Evolutionary conservation across 2,329 filamentous ascomycete genomes (phyloP), one percentile per base, ranked within the genome.

Genomic region (Zymoseptoria crescenta): DNA sequence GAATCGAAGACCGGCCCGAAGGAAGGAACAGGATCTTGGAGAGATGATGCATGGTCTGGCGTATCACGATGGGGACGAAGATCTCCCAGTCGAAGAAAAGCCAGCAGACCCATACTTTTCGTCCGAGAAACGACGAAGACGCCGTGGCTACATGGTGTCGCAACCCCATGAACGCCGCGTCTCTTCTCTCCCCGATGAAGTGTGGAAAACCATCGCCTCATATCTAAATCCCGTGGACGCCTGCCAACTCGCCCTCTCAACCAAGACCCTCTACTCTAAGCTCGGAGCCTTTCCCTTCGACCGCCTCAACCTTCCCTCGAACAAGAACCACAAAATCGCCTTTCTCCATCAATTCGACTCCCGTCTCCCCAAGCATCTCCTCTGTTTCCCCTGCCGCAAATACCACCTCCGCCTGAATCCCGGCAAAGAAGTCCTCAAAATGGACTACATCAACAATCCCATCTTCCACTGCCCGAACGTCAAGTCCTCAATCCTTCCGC

Each of bases 301-400:
- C 41, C 69, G 65, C 4, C 70, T 81, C 29, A 68, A 75, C 24
- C 57, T 68, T 8, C 75, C 79, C 3, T 68, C 76, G 6, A 80
- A 83, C 63, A 70, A 70, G 51, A 63, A 74, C 4, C 69, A 80
- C 59, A 79, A 78, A 55, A 72, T 78, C 52, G 71, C 77, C 3
- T 84, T 86, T 66, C 74, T 86, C 4, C 67, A 76, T 10, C 68
- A 71, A 2, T 74, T 85, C 66, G 82, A 86, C 61, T 68, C 72
- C 10, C 68, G 75, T 16, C 72, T 83, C 19, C 83, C 83, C 2
- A 73, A 77, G 41, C 81, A 85, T 64, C 75, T 86, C 6, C 76
- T 85, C 56, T 86, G 83, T 69, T 82, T 83, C 66, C 77, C 79
- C 4, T 86, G 83, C 67, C 77, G 72, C 13, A 74, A 71, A 57